Percentiles rank a stretch among this genome's conserved stretches.
phyloP scores from a whole-genome alignment of 768 basidiomycete species.

The Trametes sanguinea region DNA sequence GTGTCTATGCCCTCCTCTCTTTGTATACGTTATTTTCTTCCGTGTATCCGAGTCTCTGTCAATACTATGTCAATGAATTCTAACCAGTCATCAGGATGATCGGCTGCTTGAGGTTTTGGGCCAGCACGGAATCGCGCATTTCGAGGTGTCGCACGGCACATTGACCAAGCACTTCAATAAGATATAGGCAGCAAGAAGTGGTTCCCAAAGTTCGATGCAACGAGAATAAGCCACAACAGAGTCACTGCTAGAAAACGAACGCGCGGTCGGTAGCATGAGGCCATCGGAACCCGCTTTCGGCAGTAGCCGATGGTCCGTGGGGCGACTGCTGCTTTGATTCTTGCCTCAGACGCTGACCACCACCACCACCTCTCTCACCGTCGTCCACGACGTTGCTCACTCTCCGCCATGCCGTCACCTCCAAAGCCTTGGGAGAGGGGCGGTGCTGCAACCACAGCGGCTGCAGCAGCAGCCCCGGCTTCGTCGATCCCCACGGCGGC shows the following conservation, averaged over 20 bases:
- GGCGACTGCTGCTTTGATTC: not conserved
- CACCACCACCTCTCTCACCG: slow-evolving; percentile 3
- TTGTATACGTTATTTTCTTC: too few relatives aligned
- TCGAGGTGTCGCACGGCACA: too few relatives aligned
- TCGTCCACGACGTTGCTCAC: slow-evolving; percentile 22
- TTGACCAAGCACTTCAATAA: too few relatives aligned
- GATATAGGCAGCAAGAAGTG: too few relatives aligned
- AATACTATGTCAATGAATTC: too few relatives aligned
- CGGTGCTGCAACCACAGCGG: slow-evolving; percentile 40
- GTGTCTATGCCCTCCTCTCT: not conserved
- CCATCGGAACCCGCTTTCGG: slow-evolving; percentile 3
- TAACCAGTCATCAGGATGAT: too few relatives aligned
- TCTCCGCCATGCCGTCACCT: slow-evolving; percentile 66
- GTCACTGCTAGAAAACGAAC: too few relatives aligned
- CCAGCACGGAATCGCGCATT: too few relatives aligned
- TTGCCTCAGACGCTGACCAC: not conserved
- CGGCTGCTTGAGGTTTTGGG: too few relatives aligned
- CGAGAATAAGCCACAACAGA: too few relatives aligned
- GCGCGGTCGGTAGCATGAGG: slow-evolving; percentile 12
- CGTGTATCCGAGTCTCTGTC: not conserved
- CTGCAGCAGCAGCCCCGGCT: slow-evolving; percentile 32
- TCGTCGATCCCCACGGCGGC: slow-evolving; percentile 30
- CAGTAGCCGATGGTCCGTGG: not conserved
- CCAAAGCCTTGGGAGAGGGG: slow-evolving; percentile 89
- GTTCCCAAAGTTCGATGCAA: too few relatives aligned